A percentile compares a stretch with the other conserved stretches of the same genome.
These are phyloP conservation scores for Saccharomyces hybrid DNA, from an alignment of 1,139 yeast genomes.

Conservation along the genomic window DNA sequence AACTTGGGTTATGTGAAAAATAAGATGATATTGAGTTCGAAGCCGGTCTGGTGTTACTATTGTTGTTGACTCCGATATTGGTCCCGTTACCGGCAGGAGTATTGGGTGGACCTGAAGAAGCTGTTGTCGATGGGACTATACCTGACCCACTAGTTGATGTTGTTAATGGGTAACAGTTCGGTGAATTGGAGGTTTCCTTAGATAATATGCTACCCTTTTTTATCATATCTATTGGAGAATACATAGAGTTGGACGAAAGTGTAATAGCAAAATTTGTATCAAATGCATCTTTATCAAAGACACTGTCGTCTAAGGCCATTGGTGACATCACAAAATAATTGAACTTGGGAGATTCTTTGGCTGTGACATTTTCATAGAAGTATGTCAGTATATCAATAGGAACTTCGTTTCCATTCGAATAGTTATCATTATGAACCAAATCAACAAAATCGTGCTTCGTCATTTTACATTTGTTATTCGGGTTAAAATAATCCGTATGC, in stretches of 20 bases:
- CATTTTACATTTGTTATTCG: slow-evolving; percentile 58
- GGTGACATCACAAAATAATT: slow-evolving; percentile 3
- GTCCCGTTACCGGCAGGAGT: slow-evolving; percentile 8
- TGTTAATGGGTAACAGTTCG: neutral
- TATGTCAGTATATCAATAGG: slow-evolving; percentile 42
- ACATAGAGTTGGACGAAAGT: slow-evolving; percentile 5
- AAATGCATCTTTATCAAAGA: neutral
- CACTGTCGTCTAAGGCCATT: neutral
- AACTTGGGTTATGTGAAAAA: slow-evolving; percentile 15
- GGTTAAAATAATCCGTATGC: slow-evolving; percentile 63
- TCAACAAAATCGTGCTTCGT: slow-evolving; percentile 49
- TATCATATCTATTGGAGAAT: slow-evolving; percentile 1
- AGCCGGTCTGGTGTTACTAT: slow-evolving; percentile 10
- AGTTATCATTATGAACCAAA: slow-evolving; percentile 35
- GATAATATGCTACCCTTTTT: neutral
- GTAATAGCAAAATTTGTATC: slow-evolving; percentile 2
- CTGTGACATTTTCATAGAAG: slow-evolving; percentile 56
- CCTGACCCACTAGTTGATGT: neutral
- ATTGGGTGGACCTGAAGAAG: neutral
- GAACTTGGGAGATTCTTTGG: slow-evolving; percentile 42
- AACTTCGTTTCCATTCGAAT: slow-evolving; percentile 32
- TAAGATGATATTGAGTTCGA: slow-evolving; percentile 24
- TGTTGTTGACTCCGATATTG: slow-evolving; percentile 3
- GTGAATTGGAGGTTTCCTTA: neutral
- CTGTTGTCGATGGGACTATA: neutral